Conservation (phyloP, 2,329 filamentous ascomycete species). For the Colletotrichum navitas region DNA sequence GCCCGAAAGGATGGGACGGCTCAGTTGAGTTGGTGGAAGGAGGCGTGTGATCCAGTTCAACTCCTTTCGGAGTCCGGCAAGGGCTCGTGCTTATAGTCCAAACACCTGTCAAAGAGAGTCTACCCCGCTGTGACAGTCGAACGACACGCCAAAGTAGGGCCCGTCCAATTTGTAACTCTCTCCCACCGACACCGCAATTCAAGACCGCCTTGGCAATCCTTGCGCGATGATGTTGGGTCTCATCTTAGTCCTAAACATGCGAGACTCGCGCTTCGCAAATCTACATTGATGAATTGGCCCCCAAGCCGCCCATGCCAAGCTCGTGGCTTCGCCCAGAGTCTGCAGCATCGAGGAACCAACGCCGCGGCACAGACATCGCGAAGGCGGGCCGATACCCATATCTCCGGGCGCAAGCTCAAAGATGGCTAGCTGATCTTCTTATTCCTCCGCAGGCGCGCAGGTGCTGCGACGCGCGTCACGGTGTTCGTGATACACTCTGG, state of each 20-base stretch:
- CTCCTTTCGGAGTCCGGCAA: neutral
- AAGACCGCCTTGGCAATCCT: neutral
- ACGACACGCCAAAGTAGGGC: neutral
- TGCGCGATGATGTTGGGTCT: neutral
- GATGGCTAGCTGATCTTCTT: neutral
- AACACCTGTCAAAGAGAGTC: conserved; percentile 1
- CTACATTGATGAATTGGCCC: neutral
- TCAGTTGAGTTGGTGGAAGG: neutral
- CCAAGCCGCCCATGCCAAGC: neutral
- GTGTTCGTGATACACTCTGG: neutral
- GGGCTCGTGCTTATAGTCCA: too few species aligned
- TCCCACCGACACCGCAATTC: neutral
- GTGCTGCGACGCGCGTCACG: neutral
- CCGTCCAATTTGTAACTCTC: neutral
- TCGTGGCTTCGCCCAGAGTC: neutral
- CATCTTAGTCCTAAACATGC: neutral
- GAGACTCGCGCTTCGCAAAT: neutral
- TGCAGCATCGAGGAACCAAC: neutral
- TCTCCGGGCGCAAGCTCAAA: neutral
- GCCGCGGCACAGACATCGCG: neutral
- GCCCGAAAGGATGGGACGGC: neutral
- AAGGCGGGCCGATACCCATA: neutral
- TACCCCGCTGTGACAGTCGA: neutral
- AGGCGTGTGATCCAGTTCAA: neutral
- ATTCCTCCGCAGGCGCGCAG: neutral